phyloP scores from a whole-genome alignment of 148 eudicot species.

The Persicaria maculosa region DNA sequence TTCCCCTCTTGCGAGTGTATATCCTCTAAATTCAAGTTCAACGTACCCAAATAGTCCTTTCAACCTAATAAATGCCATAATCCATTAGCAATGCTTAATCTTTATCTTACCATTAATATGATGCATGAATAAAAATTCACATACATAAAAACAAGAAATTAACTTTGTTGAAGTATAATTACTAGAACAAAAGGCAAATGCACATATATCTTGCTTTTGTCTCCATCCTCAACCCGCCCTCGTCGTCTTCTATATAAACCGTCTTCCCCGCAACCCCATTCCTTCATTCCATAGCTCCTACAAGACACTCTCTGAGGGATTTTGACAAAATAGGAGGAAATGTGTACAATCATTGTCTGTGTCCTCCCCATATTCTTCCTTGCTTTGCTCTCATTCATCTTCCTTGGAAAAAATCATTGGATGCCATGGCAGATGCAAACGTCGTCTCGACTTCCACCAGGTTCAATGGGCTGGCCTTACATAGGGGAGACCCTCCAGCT shows the following conservation, averaged over 20 bases:
- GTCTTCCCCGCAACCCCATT: conserved; percentile 1
- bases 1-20: too few species aligned
- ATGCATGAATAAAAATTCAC: too few species aligned
- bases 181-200: background rate
- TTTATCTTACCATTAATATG: too few species aligned
- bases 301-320: background rate
- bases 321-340: conserved; percentile 3
- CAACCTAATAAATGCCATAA: too few species aligned
- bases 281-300: background rate
- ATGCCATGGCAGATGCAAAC: conserved; percentile 9
- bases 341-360: conserved; percentile 11
- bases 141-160: too few species aligned
- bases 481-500: conserved; percentile 45
- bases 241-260: background rate
- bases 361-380: conserved; percentile 11
- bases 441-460: conserved; percentile 37
- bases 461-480: conserved; percentile 55
- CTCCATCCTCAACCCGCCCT: background rate
- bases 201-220: background rate
- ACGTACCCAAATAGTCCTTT: too few species aligned
- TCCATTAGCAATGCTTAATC: too few species aligned
- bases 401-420: conserved; percentile 6
- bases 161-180: too few species aligned
- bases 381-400: conserved; percentile 14
- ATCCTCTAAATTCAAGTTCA: too few species aligned